Percentiles rank a stretch among this genome's conserved stretches.
Evolutionary conservation across 2,329 filamentous ascomycete genomes (phyloP).

Genomic region (Colletotrichum eremochloae): DNA sequence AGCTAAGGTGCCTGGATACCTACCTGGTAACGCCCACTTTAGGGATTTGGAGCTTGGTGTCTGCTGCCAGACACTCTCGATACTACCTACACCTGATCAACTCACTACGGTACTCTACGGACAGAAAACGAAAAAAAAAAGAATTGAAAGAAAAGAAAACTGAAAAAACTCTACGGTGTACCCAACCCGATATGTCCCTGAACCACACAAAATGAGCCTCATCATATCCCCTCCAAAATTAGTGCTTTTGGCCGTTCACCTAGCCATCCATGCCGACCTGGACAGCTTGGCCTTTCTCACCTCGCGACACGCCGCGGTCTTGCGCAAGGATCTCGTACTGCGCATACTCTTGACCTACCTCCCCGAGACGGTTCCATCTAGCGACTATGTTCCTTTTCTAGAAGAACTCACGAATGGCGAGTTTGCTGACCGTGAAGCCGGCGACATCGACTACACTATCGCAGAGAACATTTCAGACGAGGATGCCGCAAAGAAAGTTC

Average conservation of each 20-base stretch:
- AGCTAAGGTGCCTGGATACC: constrained; percentile 9
- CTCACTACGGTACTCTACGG: background rate
- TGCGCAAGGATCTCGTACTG: constrained; percentile 75
- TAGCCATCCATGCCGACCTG: constrained; percentile 76
- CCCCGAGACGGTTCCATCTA: constrained; percentile 76
- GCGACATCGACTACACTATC: constrained; percentile 66
- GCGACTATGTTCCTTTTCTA: constrained; percentile 73
- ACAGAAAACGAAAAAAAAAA: background rate
- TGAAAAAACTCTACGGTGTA: background rate
- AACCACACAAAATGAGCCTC: constrained; percentile 52
- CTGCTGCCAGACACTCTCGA: constrained; percentile 4
- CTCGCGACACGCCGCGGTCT: constrained; percentile 66
- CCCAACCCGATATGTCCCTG: constrained; percentile 30
- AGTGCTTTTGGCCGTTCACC: constrained; percentile 79
- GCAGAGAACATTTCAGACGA: constrained; percentile 72
- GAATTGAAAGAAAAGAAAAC: too few relatives aligned
- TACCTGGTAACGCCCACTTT: background rate
- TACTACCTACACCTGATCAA: background rate
- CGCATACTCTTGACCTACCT: constrained; percentile 83
- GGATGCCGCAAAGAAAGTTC: constrained; percentile 73
- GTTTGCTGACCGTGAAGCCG: constrained; percentile 55
- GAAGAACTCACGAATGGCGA: constrained; percentile 66
- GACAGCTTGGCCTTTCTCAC: constrained; percentile 72
- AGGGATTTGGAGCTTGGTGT: constrained; percentile 13
- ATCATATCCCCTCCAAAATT: constrained; percentile 75